Evolutionary conservation across 129 eudicot species (phyloP), one percentile per base, ranked within the genome.

Genomic region (Flaveria robusta): DNA sequence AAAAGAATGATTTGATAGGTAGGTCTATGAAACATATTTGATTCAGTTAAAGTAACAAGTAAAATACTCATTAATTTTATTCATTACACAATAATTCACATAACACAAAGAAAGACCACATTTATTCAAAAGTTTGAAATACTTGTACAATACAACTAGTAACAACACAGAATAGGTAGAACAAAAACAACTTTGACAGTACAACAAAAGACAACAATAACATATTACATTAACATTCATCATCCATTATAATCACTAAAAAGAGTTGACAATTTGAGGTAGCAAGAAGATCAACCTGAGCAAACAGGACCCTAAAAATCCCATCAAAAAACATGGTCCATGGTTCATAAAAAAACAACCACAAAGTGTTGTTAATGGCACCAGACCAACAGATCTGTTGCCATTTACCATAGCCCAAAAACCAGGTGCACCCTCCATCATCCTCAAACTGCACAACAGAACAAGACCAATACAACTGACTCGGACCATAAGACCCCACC

Each of bases 261-360:
- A 58, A 39, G 31, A 34, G 45, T 82, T 82, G 55, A 81, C 92
- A 87, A 82, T 66, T 68, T 46, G 63, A 76, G 74, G 75, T 29
- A 69, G 41, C 83, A 76, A 70, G 81, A 82, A 63, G 79, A 81
- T 79, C 15, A 52, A 74, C 76, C 75, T 83, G 85, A 72, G 74
- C 24, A 74, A 86, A 88, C 70, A 85, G 88, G 92, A 83, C 62
- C 29, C 27, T 29, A 64, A 65, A 65, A 77, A 74, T 70, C 94
- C 91, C 65, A 76, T 70, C 26, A 86, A 84, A 86, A 90, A 88
- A 65, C 68, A 77, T 77, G 81, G 87, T 87, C 76, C 74, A 74
- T 74, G 88, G 90, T 58, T 41, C n/a, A 23, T n/a, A 43, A 90
- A 89, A 90, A 92, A 87, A 88, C 89, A 87, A 83, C 98, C 93